phyloP scores from a whole-genome alignment of 2,329 filamentous ascomycete species.

The Venturia pyrina region DNA sequence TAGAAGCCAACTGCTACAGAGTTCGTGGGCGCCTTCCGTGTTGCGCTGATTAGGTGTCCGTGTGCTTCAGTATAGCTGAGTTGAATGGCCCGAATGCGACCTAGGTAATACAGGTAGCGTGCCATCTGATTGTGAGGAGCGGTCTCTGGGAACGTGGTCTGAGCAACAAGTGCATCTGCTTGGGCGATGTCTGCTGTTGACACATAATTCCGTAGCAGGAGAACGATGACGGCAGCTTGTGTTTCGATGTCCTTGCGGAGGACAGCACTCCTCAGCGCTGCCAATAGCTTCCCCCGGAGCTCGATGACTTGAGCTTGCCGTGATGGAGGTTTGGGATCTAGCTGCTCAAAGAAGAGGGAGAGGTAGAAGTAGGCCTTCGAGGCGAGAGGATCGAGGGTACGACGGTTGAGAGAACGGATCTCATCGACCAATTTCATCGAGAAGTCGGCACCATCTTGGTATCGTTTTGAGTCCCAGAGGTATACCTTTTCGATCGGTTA shows the following conservation, averaged over 20 bases:
- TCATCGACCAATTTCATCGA: constrained; percentile 74
- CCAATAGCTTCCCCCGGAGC: constrained; percentile 76
- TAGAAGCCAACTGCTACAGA: constrained; percentile 87
- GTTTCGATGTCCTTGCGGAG: constrained; percentile 93
- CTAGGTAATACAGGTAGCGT: constrained; percentile 93
- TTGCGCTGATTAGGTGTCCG: constrained; percentile 84
- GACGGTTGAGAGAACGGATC: constrained; percentile 81
- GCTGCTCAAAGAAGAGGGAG: constrained; percentile 87
- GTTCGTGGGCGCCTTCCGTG: constrained; percentile 87
- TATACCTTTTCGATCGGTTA: constrained; percentile 53
- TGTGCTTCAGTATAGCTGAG: constrained; percentile 95
- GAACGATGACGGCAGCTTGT: constrained; percentile 91
- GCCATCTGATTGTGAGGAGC: constrained; percentile 98
- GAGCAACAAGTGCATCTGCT: constrained; percentile 88
- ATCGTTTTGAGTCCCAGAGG: constrained; percentile 76
- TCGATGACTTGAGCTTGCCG: constrained; percentile 77
- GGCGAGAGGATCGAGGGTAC: constrained; percentile 85
- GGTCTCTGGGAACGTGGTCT: constrained; percentile 88
- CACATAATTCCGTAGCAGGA: constrained; percentile 91
- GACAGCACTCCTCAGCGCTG: constrained; percentile 87
- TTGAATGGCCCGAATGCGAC: constrained; percentile 92
- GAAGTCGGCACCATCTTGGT: constrained; percentile 71
- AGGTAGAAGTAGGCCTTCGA: constrained; percentile 98
- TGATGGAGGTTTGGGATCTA: constrained; percentile 77
- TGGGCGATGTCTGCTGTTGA: constrained; percentile 94